A percentile compares a stretch with the other conserved stretches of the same genome.
phyloP scores from a whole-genome alignment of 2,329 filamentous ascomycete genomes.

The Curvularia verruculosa region DNA sequence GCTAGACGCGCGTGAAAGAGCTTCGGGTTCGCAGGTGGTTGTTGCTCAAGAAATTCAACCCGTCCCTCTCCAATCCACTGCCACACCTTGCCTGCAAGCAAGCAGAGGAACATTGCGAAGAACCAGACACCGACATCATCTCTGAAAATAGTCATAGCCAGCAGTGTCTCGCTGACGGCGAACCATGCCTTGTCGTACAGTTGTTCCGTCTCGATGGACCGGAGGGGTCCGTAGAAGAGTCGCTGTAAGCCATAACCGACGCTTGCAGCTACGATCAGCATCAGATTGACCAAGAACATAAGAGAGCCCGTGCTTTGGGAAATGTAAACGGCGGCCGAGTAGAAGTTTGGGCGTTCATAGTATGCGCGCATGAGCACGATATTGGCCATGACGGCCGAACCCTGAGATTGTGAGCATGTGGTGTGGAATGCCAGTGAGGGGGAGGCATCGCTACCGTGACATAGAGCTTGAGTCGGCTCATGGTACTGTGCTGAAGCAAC shows the following conservation, averaged over 20 bases:
- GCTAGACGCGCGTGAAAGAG: conserved; percentile 86
- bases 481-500: conserved; percentile 24
- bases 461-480: conserved; percentile 45
- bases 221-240: conserved; percentile 86
- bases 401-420: conserved; percentile 35
- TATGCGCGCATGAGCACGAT: conserved; percentile 88
- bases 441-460: conserved; percentile 35
- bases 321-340: conserved; percentile 95
- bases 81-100: conserved; percentile 96
- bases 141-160: conserved; percentile 98
- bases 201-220: conserved; percentile 94
- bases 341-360: conserved; percentile 95
- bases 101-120: conserved; percentile 90
- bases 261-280: conserved; percentile 78
- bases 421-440: not conserved
- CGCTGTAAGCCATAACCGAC: conserved; percentile 88
- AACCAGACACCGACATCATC: conserved; percentile 96
- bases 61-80: conserved; percentile 96
- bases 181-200: conserved; percentile 98
- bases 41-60: conserved; percentile 93
- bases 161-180: conserved; percentile 91
- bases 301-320: conserved; percentile 95
- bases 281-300: conserved; percentile 91
- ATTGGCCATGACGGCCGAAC: conserved; percentile 82
- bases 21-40: conserved; percentile 85